A percentile compares a stretch with the other conserved stretches of the same genome.
phyloP scores from a whole-genome alignment of 345 rosid genomes.

The Populus deltoides region DNA sequence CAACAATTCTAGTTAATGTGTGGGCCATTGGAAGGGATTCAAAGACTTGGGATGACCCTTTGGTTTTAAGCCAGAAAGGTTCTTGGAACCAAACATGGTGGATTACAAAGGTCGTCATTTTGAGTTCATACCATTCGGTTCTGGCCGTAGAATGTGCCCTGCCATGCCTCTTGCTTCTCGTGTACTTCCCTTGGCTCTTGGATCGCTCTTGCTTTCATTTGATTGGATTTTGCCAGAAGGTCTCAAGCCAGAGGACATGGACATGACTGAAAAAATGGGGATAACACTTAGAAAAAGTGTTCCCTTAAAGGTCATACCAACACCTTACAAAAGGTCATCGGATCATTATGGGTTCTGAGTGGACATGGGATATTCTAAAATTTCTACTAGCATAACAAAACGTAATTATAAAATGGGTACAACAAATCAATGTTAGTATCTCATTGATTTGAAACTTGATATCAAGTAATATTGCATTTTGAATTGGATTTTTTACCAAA shows the following conservation, averaged over 20 bases:
- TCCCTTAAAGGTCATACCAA: conserved; percentile 59
- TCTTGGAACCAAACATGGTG: conserved; percentile 32
- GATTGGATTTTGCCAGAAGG: conserved; percentile 60
- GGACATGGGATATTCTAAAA: too few species aligned
- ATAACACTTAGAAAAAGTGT: conserved; percentile 55
- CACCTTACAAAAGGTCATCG: conserved; percentile 23
- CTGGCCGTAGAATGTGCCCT: conserved; percentile 87
- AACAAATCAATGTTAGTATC: too few species aligned
- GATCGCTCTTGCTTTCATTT: conserved; percentile 53
- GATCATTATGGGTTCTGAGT: not conserved
- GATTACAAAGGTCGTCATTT: conserved; percentile 69
- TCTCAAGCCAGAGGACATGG: conserved; percentile 45
- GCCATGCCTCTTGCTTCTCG: conserved; percentile 67
- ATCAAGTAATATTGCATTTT: too few species aligned
- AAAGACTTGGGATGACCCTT: conserved; percentile 45
- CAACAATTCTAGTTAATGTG: conserved; percentile 66
- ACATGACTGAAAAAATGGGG: conserved; percentile 68
- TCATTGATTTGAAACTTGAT: too few species aligned
- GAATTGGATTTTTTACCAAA: too few species aligned
- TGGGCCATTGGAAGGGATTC: conserved; percentile 71
- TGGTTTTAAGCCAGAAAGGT: conserved; percentile 66
- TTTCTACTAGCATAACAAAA: too few species aligned
- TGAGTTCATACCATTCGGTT: conserved; percentile 72
- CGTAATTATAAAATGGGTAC: too few species aligned
- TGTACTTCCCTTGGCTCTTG: conserved; percentile 59